phyloP scores from a whole-genome alignment of 768 basidiomycete genomes.

The Xerocomellus intermedius region DNA sequence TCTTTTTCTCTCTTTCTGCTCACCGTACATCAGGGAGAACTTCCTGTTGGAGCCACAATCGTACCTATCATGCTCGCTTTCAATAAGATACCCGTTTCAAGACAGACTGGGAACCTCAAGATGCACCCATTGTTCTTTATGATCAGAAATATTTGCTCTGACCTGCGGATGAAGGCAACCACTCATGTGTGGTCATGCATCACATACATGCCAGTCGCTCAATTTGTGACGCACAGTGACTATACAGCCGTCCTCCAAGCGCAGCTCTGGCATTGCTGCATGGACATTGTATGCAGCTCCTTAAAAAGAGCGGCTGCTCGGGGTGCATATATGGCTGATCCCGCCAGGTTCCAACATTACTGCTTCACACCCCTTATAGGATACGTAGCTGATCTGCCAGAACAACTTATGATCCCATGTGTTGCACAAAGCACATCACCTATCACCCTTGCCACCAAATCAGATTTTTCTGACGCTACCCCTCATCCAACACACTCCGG shows the following conservation, averaged over 20 bases:
- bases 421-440: slow-evolving; percentile 12
- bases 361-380: slow-evolving; percentile 12
- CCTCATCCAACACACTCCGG: not conserved
- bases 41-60: slow-evolving; percentile 17
- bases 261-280: not conserved
- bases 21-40: not conserved
- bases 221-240: not conserved
- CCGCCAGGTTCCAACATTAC: not conserved
- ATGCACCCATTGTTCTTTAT: slow-evolving; percentile 33
- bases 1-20: not conserved
- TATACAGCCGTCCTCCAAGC: not conserved
- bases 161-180: not conserved
- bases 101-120: slow-evolving; percentile 28
- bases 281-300: slow-evolving; percentile 22
- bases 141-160: slow-evolving; percentile 28
- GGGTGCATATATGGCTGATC: slow-evolving; percentile 31
- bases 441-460: slow-evolving; percentile 6
- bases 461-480: slow-evolving; percentile 8
- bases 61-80: slow-evolving; percentile 31
- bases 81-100: slow-evolving; percentile 35
- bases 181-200: not conserved
- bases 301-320: slow-evolving; percentile 29
- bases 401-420: slow-evolving; percentile 12
- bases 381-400: slow-evolving; percentile 12
- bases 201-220: not conserved